Evolutionary conservation across 1,139 yeast genomes (phyloP), one percentile per base, ranked within the genome.

Genomic region (Hemisphaericaspora xylofermentans): DNA sequence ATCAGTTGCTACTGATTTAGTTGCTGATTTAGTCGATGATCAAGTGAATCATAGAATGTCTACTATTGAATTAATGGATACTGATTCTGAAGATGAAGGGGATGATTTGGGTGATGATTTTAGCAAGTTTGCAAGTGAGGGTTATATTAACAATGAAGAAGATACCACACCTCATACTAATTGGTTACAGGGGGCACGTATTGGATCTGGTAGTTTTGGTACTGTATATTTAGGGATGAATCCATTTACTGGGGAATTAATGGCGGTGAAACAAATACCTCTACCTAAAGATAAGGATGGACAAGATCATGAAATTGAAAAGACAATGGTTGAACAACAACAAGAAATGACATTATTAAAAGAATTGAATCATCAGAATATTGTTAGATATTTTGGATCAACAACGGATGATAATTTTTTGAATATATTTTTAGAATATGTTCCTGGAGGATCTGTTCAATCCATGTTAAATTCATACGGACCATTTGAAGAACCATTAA

Each of bases 181-280:
- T 36, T 93, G 98, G 98, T 74, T 89, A 38, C 85, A 85, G 54
- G 98, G 98, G 21, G 88, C 96, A 0, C 71, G 91, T 33, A 88
- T 93, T 50, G 98, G 98, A 0, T 83, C 95, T 3, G 98, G 98
- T 3, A 84, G 95, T 49, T 93, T 89, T 68, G 98, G 98, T 26
- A 83, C 88, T 2, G 98, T 93, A 1, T 91, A 85, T 50, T 70
- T 93, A 33, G 98, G 97, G 1, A 82, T 93, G 84, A 88, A 89
- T 57, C 87, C 96, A 1, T 67, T 84, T 34, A 89, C 96, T 0
- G 98, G 98, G 33, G 98, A 89, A 57, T 70, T 93, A 41, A 88
- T 93, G 96, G 98, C 98, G 0, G 96, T 93, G 12, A 93, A 93
- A 56, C 97, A 91, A 59, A 96, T 93, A 0, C 84, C 84, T 33